Base-by-base conservation (phyloP, 352 stramenopile species). In the Ophiocytium majus region DNA sequence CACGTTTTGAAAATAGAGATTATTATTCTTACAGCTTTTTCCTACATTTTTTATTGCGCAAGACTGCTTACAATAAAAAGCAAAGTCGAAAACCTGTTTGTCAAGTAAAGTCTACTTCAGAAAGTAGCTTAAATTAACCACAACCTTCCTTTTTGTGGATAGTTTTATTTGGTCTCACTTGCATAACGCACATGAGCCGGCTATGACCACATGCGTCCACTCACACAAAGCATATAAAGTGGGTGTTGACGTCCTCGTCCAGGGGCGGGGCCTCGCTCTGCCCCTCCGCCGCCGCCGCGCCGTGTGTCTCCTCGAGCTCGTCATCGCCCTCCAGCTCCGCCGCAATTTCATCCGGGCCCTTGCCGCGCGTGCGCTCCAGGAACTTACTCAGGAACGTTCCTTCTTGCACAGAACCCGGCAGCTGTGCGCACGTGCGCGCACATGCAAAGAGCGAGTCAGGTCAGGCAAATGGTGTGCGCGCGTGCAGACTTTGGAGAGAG, bases 211-310 rank as follows among this genome's bases (percentile, higher is more conserved):
- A 5, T 14, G 43, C 43, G 14, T 5, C 14, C 50, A 82, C 84
- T 85, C 76, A 94, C 88, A 95, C 96, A 88, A 99, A 97, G 86
- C 94, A 97, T 36, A 98, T 91, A 81, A 98, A 99, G 90, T 99
- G 96, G n/a, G 95, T 98, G 85, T 97, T 92, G 86, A 98, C 93
- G 9, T 94, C 92, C 79, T 98, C 95, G 49, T 98, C 92, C 23
- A 97, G 90, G 75, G 91, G 91, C 63, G 95, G 92, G 76, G 97
- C 87, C 93, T 95, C 91, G 28, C 94, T 98, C 85, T 98, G 93
- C 0, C 93, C 92, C 63, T 94, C 92, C 50, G 95, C 92, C 0
- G 96, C 95, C 0, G 95, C 95, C 49, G 92, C 93, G 33, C 94
- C 91, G 89, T 98, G 96, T 10, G 93, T 94, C 89, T 94, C 92